Conservation (phyloP, 768 basidiomycete genomes). For the Mycena albidolilacea region DNA sequence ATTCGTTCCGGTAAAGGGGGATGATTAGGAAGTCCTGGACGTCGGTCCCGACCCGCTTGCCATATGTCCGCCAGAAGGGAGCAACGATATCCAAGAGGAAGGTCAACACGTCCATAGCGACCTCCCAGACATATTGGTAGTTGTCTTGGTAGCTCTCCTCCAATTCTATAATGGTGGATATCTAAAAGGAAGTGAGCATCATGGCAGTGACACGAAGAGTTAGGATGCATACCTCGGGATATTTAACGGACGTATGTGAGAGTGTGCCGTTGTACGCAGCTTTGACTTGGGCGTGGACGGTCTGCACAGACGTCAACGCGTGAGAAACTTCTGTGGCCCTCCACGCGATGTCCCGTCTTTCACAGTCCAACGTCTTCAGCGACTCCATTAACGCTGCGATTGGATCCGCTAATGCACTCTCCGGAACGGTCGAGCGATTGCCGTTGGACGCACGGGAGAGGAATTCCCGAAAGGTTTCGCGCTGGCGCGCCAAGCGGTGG, state of each 20-base stretch:
- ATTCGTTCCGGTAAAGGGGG: constrained; percentile 87
- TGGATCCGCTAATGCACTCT: constrained; percentile 68
- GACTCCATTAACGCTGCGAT: constrained; percentile 65
- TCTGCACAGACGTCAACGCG: constrained; percentile 67
- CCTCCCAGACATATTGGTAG: constrained; percentile 86
- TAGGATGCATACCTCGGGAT: constrained; percentile 74
- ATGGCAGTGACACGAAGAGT: constrained; percentile 15
- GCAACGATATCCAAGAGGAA: constrained; percentile 83
- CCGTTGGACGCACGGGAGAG: constrained; percentile 48
- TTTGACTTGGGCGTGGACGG: constrained; percentile 70
- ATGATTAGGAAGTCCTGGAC: constrained; percentile 86
- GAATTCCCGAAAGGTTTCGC: constrained; percentile 66
- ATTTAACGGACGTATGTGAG: constrained; percentile 79
- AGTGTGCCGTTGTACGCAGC: constrained; percentile 74
- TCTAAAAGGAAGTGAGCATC: constrained; percentile 53
- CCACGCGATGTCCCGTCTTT: constrained; percentile 59
- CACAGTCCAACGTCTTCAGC: constrained; percentile 64
- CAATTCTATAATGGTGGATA: constrained; percentile 77
- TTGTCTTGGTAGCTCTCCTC: constrained; percentile 87
- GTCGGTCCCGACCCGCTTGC: constrained; percentile 86
- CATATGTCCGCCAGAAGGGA: constrained; percentile 87
- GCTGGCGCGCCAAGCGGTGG: constrained; percentile 72
- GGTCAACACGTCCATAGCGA: constrained; percentile 84
- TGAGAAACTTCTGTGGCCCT: constrained; percentile 66
- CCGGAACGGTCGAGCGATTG: constrained; percentile 41